Conservation (phyloP, 768 basidiomycete genomes). For the Boletus sp. region DNA sequence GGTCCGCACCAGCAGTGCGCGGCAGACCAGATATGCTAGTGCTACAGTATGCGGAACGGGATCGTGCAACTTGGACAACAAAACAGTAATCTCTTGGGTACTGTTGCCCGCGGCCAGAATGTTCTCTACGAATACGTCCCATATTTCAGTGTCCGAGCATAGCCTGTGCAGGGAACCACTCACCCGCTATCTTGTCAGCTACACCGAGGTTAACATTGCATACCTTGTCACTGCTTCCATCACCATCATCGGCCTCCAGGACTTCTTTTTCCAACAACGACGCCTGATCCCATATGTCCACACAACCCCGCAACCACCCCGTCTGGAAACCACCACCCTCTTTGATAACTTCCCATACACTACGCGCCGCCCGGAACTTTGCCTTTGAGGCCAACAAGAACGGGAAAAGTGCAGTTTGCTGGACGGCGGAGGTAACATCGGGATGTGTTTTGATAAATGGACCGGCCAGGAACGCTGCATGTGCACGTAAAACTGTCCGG, state of each 20-base stretch:
- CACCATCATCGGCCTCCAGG: slow-evolving; percentile 32
- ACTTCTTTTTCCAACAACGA: slow-evolving; percentile 29
- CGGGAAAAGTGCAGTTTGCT: slow-evolving; percentile 64
- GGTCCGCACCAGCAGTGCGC: slow-evolving; percentile 54
- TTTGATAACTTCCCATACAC: slow-evolving; percentile 73
- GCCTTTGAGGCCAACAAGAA: slow-evolving; percentile 73
- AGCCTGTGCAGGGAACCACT: background rate
- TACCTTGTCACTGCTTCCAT: slow-evolving; percentile 44
- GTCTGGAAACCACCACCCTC: slow-evolving; percentile 31
- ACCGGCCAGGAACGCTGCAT: slow-evolving; percentile 54
- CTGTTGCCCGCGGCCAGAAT: slow-evolving; percentile 53
- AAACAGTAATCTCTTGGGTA: slow-evolving; percentile 40
- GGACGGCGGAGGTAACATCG: slow-evolving; percentile 33
- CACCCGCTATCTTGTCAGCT: slow-evolving; percentile 66
- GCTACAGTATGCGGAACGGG: slow-evolving; percentile 50
- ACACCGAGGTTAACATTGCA: slow-evolving; percentile 52
- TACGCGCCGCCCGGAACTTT: slow-evolving; percentile 59
- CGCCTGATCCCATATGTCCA: slow-evolving; percentile 37
- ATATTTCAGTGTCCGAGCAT: background rate
- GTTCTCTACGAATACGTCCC: slow-evolving; percentile 47
- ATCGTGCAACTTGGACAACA: slow-evolving; percentile 54
- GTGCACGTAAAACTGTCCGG: slow-evolving; percentile 50
- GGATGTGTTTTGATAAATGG: slow-evolving; percentile 40
- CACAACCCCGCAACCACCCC: slow-evolving; percentile 56
- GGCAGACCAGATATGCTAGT: slow-evolving; percentile 61